These are phyloP conservation scores for Rhododendron simsii DNA, from an alignment of 148 eudicot species.

Conservation along the genomic window DNA sequence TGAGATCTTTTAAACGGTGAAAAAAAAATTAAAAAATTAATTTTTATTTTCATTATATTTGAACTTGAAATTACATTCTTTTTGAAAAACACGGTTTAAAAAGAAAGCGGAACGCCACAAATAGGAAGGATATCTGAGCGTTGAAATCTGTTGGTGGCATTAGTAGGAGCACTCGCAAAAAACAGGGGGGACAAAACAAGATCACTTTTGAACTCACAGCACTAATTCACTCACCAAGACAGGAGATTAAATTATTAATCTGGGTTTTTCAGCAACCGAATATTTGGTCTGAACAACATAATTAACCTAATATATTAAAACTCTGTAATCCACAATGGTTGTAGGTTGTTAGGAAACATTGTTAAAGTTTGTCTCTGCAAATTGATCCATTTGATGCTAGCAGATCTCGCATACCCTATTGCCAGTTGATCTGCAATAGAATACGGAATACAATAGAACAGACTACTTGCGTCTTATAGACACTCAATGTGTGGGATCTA, in stretches of 20 bases:
- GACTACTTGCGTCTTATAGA: background rate
- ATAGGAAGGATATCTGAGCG: background rate
- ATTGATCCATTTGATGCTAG: background rate
- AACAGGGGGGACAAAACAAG: background rate
- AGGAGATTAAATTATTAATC: background rate
- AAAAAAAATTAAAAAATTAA: no score
- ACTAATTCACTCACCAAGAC: slow-evolving; percentile 6
- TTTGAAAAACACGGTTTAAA: no score
- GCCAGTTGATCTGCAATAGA: background rate
- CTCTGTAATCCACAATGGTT: background rate
- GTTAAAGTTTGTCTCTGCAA: background rate
- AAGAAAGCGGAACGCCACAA: no score
- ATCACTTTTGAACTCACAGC: background rate
- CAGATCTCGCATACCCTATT: background rate
- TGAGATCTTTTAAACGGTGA: no score
- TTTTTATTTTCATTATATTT: no score
- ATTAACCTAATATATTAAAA: background rate
- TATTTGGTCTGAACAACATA: background rate
- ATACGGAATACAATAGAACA: background rate
- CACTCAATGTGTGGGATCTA: background rate
- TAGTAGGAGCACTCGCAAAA: slow-evolving; percentile 20
- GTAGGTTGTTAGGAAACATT: background rate
- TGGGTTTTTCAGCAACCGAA: background rate
- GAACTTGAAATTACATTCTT: no score
- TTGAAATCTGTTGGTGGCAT: slow-evolving; percentile 17